Evolutionary conservation across 2,329 filamentous ascomycete genomes (phyloP), one percentile per base, ranked within the genome.

Genomic region (Endoconidiophora laricicola): DNA sequence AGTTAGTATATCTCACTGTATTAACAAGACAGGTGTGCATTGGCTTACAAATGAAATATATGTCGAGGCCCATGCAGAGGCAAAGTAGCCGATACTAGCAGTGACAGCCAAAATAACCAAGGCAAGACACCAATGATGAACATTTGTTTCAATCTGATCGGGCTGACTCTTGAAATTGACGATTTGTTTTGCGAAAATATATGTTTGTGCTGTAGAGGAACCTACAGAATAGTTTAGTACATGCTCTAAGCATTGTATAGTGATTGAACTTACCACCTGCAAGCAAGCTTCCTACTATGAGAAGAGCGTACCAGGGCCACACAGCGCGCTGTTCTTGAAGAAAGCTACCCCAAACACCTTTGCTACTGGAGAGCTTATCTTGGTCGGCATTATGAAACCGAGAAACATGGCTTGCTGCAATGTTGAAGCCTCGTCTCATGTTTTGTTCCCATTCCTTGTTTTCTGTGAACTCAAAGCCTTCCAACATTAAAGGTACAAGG

Each of bases 81-180:
- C 51, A 2, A 62, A 54, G 46, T 61, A 64, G 0, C 58, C 54
- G 7, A 64, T 37, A 1, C 53, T 56, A 0, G 61, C 60, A 0
- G 63, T 56, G 3, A 58, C 60, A 12, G 29, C 29, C 12, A 33
- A 12, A 9, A 33, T 33, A 2, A 61, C 22, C 56, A 61, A 63
- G 58, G 63, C 61, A 7, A 61, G 44, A 0, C 57, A 59, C 61
- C 60, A 63, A 23, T 62, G 62, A 3, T 57, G 45, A 38, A 49
- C 42, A 22, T 41, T 29, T 12, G 43, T 14, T 6, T 54, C 45
- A 6, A 39, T n/a, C 16, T 46, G 50, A 12, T 48, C 43, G 36
- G 29, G 22, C 2, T 44, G 24, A 18, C 49, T 38, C 9, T 33
- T 33, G 42, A 55, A 55, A 24, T 50, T 53, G 4, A 53, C 20